phyloP scores from a whole-genome alignment of 2,329 filamentous ascomycete species.

The Tolypocladium cylindrosporum region DNA sequence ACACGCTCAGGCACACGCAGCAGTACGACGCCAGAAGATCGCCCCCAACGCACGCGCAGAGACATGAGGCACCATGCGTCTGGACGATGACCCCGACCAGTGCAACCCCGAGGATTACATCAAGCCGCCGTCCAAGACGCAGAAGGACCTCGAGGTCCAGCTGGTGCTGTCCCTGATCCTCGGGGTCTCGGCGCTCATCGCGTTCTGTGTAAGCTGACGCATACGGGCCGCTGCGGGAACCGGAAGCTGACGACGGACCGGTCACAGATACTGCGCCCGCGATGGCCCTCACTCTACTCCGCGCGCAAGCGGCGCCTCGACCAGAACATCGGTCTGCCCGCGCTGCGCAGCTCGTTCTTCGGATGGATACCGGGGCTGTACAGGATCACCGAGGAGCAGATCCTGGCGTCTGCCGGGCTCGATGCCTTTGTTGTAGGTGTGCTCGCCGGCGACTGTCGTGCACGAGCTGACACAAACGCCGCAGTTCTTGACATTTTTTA shows the following conservation, averaged over 20 bases:
- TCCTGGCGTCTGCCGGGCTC: conserved; percentile 80
- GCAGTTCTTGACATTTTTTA: conserved; percentile 84
- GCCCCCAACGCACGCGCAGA: background rate
- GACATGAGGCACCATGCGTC: conserved; percentile 1
- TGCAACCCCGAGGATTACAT: conserved; percentile 14
- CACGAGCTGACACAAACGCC: conserved; percentile 7
- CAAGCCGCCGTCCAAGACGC: conserved; percentile 12
- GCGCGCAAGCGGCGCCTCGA: conserved; percentile 72
- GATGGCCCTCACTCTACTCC: conserved; percentile 86
- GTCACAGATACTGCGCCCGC: conserved; percentile 65
- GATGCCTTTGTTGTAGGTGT: conserved; percentile 78
- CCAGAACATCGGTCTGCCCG: conserved; percentile 52
- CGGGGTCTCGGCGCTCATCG: conserved; percentile 60
- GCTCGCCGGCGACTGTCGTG: background rate
- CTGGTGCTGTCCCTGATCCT: conserved; percentile 62
- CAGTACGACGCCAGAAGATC: background rate
- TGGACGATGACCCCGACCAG: conserved; percentile 6
- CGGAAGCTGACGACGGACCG: background rate
- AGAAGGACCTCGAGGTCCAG: conserved; percentile 49
- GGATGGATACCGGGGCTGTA: conserved; percentile 89
- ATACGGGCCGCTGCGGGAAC: background rate
- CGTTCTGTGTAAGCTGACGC: conserved; percentile 57
- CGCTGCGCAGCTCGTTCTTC: conserved; percentile 74
- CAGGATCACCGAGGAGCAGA: conserved; percentile 76
- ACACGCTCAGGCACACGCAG: background rate